Evolutionary conservation across 495 filamentous ascomycete species (phyloP), one percentile per base, ranked within the genome.

Genomic region (Letharia lupina): DNA sequence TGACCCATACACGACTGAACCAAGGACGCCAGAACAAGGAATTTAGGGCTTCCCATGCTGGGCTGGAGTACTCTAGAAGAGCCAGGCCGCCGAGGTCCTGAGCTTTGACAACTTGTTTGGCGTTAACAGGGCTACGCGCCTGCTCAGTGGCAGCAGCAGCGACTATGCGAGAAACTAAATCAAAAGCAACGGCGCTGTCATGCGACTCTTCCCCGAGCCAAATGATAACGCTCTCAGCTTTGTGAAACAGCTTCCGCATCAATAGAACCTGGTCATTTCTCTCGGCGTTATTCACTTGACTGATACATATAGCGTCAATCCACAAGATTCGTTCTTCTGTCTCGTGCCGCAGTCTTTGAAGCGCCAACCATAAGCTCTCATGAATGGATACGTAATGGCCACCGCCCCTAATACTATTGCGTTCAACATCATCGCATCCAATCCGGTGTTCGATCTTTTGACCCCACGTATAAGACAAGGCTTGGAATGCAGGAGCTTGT

Each of bases 271-370:
- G 50, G n/a, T 31, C n/a, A 56, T 56, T 56, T 11, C 50, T 23
- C 33, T 56, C 50, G n/a, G 50, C 20, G 50, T 28, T 56, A 9
- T 56, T 15, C 20, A 5, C 12, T 56, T 56, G 23, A 28, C 23
- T 28, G 23, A 28, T 28, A 28, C 23, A 28, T 28, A 28, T 28
- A 28, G 23, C 23, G 23, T 28, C 23, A 28, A 56, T 33, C n/a
- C n/a, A 56, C n/a, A 56, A 18, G 9, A 56, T 11, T 33, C 3
- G 50, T 23, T 23, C n/a, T 28, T 23, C 33, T 15, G n/a, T 56
- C 33, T 31, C 50, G n/a, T 33, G 50, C n/a, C 50, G 50, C n/a
- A 56, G n/a, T 56, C n/a, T 56, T 56, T 33, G 50, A 56, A 56
- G 50, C n/a, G 50, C 50, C 33, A 33, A 56, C n/a, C 50, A 56